Conservation (phyloP, 2,329 filamentous ascomycete genomes). For the Beauveria rudraprayagi region DNA sequence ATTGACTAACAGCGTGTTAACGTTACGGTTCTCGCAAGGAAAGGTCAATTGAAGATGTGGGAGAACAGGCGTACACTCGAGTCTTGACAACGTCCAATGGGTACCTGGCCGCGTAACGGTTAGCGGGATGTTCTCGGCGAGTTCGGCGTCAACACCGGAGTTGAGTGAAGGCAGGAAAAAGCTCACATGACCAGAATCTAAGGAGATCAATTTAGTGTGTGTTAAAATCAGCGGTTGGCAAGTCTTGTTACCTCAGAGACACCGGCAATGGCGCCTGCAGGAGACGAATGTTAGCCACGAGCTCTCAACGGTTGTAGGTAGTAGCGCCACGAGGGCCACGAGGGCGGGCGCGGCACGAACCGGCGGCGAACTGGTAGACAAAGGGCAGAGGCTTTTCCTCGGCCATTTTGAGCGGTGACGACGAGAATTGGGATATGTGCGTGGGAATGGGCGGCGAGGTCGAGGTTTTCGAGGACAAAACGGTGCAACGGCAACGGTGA, state of each 20-base stretch:
- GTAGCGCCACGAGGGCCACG: not conserved
- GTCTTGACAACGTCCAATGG: constrained; percentile 98
- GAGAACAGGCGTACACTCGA: constrained; percentile 62
- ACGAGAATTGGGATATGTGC: not conserved
- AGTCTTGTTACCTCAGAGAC: constrained; percentile 74
- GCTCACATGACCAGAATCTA: constrained; percentile 83
- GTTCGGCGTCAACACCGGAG: constrained; percentile 1
- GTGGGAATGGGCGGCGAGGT: not conserved
- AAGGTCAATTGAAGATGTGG: not conserved
- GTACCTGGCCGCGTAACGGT: constrained; percentile 57
- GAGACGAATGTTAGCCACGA: constrained; percentile 12
- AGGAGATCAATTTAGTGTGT: not conserved
- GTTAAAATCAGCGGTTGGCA: constrained; percentile 9
- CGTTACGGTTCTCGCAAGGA: constrained; percentile 6
- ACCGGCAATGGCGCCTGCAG: constrained; percentile 79
- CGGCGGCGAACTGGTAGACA: constrained; percentile 89
- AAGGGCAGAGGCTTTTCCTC: constrained; percentile 75
- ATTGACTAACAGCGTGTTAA: constrained; percentile 52
- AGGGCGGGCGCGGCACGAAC: constrained; percentile 38
- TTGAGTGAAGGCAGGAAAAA: constrained; percentile 1
- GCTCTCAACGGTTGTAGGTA: not conserved
- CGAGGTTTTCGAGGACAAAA: not conserved
- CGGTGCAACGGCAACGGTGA: not conserved
- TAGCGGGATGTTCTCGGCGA: constrained; percentile 15
- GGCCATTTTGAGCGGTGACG: constrained; percentile 46